Evolutionary conservation across 2,329 filamentous ascomycete genomes (phyloP), one percentile per base, ranked within the genome.

Genomic region (Helminthosporium solani): DNA sequence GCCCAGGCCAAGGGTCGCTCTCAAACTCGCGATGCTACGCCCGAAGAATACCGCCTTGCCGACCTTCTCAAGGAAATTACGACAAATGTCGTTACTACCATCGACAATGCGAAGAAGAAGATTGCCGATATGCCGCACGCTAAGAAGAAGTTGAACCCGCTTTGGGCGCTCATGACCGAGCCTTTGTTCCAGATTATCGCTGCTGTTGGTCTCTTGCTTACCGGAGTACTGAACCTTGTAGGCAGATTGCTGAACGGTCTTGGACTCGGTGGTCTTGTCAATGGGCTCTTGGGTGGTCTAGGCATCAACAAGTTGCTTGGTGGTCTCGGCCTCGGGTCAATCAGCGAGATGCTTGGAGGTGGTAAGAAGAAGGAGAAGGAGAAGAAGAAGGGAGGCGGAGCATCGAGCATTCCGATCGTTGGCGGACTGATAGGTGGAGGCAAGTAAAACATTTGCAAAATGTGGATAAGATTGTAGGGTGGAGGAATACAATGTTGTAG

Each of bases 131-230:
- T 96, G 88, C 90, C 91, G 5, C 87, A 95, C 57, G 91, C 90
- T 34, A 95, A 96, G 85, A 92, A 95, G 79, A 85, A 92, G 76
- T 80, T 49, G 50, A 96, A 92, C 75, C 90, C 91, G 9, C 82
- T 96, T 23, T 95, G 90, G 90, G 83, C 77, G 23, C 77, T 96
- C 39, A 76, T 94, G 56, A 83, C 83, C 28, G 89, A 96, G 77
- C 91, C 91, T 9, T 76, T 96, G 18, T 89, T 90, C 80, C 91
- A 96, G 79, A 96, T 96, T 66, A 80, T 96, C 39, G 89, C 90
- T 7, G 90, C 88, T 9, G 90, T 96, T 36, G 91, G 91, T 18
- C 74, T 96, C 48, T 72, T 96, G 53, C 77, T 96, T 50, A 85
- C 78, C 41, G 90, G 91, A 68, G 90, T 96, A 0, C 78, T 96